Evolutionary conservation across 176 grass and related monocot genomes (phyloP), one percentile per base, ranked within the genome.

Genomic region (Triticum aestivum): DNA sequence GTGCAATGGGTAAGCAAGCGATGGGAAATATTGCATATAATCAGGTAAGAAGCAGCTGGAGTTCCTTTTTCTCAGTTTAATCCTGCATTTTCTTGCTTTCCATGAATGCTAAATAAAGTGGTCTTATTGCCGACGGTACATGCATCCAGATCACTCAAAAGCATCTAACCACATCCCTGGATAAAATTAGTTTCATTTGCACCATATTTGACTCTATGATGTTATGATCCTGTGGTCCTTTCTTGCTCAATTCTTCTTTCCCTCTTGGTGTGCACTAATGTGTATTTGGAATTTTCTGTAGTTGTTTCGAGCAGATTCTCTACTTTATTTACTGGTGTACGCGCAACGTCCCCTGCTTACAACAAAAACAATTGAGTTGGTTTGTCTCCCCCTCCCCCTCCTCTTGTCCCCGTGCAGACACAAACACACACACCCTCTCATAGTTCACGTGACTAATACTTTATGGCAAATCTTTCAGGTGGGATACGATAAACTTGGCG

Each of bases 21-120:
- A 98, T 98, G 96, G 96, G 96, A 77, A 98, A 98, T 86, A 92
- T 98, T 73, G 96, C 90, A 2, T 98, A 91, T 86, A 98, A 98
- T 79, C 96, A 95, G 96, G 96, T 85, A 95, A 90, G 81, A 20
- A 68, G 26, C 56, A 42, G 38, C 44, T 83, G 70, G 10, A 62
- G 51, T 75, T 78, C 12, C 75, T 84, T 86, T 83, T 85, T 32
- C 23, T 59, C 45, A 62, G 59, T 69, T 73, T 52, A 68, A 68
- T 76, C 18, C 29, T 75, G 5, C 27, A 65, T 80, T 8, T 74
- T 52, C 41, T 82, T 77, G 56, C 83, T 69, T 35, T 30, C 61
- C 71, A 39, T 66, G 18, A 87, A 59, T 9, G 10, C 8, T 27
- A 59, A 35, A 67, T 61, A 45, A 39, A 27, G 20, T 23, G 66